Percentiles rank a stretch among this genome's conserved stretches.
phyloP scores from a whole-genome alignment of 2,329 filamentous ascomycete genomes.

The Monosporascus sp. region DNA sequence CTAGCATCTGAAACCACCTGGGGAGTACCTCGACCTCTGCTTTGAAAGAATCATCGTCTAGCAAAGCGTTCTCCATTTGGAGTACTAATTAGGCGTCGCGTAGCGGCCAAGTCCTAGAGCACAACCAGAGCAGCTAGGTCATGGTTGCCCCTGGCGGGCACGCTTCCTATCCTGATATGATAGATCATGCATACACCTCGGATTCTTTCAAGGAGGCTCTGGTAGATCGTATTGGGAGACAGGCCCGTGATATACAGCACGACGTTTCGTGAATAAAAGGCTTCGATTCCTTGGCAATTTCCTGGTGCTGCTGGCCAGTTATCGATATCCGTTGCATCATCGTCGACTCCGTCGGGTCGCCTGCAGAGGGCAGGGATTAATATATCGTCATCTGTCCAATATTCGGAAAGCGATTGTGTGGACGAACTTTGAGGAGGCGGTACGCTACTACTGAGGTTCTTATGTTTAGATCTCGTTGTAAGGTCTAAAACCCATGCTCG shows the following conservation, averaged over 20 bases:
- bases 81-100: not conserved
- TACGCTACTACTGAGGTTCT: not conserved
- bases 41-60: not conserved
- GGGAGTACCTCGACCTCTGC: not conserved
- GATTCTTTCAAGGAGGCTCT: not conserved
- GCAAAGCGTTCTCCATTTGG: not conserved
- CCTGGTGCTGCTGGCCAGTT: not conserved
- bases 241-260: not conserved
- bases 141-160: not conserved
- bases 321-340: not conserved
- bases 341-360: not conserved
- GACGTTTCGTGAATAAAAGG: not conserved
- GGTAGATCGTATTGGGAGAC: not conserved
- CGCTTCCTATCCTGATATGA: not conserved
- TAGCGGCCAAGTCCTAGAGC: not conserved
- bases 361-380: not conserved
- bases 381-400: not conserved
- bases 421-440: not conserved
- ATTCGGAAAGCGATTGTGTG: not conserved
- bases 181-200: not conserved
- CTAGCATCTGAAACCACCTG: not conserved
- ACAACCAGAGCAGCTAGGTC: not conserved
- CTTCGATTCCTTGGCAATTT: not conserved
- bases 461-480: no score
- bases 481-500: no score